A percentile compares a stretch with the other conserved stretches of the same genome.
Conservation (phyloP, 768 basidiomycete species). For the Cystobasidium tubakii region DNA sequence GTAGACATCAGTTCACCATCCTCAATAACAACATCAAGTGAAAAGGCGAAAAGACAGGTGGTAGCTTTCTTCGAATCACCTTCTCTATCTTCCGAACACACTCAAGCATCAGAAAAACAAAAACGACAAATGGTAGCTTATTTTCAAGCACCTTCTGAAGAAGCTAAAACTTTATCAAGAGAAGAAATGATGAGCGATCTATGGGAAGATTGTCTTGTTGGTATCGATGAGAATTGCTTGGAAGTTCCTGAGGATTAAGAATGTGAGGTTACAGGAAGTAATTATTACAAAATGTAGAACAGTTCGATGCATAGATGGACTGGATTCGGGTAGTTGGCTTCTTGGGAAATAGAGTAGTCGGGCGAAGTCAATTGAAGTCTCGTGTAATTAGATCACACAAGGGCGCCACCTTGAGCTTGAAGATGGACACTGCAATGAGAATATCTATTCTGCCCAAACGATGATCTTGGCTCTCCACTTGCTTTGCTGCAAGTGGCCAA, state of each 20-base stretch:
- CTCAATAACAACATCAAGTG: neutral
- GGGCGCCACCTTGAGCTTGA: too few relatives aligned
- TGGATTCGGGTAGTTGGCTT: too few relatives aligned
- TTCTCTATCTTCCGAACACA: neutral
- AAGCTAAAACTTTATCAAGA: neutral
- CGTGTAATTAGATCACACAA: too few relatives aligned
- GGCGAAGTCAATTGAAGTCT: too few relatives aligned
- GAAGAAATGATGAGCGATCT: conserved; percentile 14
- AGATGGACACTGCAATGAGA: too few relatives aligned
- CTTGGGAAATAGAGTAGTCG: too few relatives aligned
- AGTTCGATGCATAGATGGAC: too few relatives aligned
- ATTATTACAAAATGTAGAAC: neutral
- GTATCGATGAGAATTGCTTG: conserved; percentile 12
- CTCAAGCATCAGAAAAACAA: neutral
- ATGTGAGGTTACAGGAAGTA: neutral
- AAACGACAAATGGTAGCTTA: conserved; percentile 24
- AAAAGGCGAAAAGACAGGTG: neutral
- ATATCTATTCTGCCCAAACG: too few relatives aligned
- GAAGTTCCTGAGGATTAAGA: neutral
- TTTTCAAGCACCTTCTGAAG: conserved; percentile 1
- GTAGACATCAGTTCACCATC: neutral
- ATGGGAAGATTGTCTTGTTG: conserved; percentile 29
- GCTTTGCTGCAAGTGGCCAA: too few relatives aligned
- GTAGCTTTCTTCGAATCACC: neutral
- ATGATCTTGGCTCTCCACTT: too few relatives aligned